Base-by-base conservation (phyloP, 371 early-diverging fungal species). In the Catenaria anguillulae region DNA sequence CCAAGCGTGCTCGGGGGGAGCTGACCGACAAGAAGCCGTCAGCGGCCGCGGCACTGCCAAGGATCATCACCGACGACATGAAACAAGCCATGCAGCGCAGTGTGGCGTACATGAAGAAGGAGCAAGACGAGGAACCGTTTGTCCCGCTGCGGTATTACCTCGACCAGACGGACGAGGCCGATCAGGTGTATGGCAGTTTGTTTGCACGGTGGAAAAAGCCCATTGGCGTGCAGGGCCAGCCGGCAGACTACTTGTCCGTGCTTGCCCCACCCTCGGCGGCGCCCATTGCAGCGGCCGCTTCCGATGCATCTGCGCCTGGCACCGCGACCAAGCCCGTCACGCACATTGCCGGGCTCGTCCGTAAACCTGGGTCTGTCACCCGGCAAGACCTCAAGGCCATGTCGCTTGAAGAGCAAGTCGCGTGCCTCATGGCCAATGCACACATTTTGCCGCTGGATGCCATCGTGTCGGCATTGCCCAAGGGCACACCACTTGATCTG, bases 41-140 rank as follows among this genome's bases (percentile, higher is more conserved):
- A 2, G 61, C 72, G 15, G 68, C 77, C 67, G 76, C 82, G 15
- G 75, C 77, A 2, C 74, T 83, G 35, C 76, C 81, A 42, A 75
- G 76, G 52, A 66, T 75, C 46, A 80, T 81, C 43, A 73, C 76
- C 13, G 80, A 80, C 29, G 79, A 73, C 24, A 67, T 70, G 36
- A 64, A 72, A 4, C 71, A 75, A 50, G 73, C 73, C 62, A 81
- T 80, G 59, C 62, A 80, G 62, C 81, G 75, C 63, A 82, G 81
- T 0, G 71, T 83, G 64, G 70, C 63, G 65, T 84, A 67, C 73
- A 79, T 74, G 75, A 85, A 75, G 60, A 67, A 70, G 60, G 61
- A 67, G 62, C 68, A 72, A 26, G 87, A 88, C 37, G 84, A 85
- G 52, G 93, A 92, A 65, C 75, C 77, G 23, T 92, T 90, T 90